A percentile compares a stretch with the other conserved stretches of the same genome.
phyloP scores from a whole-genome alignment of 2,329 filamentous ascomycete species.

The Sclerotinia trifoliorum region DNA sequence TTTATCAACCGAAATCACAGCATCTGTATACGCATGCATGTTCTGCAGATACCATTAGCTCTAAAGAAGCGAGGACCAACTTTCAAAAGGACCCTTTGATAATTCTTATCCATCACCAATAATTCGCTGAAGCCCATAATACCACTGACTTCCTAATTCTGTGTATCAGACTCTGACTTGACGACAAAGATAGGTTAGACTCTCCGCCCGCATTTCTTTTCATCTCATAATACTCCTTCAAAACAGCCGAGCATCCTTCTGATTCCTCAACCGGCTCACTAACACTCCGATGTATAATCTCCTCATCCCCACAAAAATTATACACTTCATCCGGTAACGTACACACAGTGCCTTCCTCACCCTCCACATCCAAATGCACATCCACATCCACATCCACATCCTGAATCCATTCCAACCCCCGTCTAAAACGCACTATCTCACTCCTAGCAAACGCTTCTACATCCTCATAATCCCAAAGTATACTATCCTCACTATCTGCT shows the following conservation, averaged over 20 bases:
- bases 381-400: neutral
- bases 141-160: no score
- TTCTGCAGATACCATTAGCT: neutral
- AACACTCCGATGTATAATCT: neutral
- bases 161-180: no score
- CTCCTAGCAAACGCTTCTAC: neutral
- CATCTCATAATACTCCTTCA: neutral
- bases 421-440: neutral
- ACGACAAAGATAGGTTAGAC: no score
- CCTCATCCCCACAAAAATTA: neutral
- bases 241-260: no score
- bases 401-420: neutral
- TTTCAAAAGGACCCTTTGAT: rapidly evolving
- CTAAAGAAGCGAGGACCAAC: neutral
- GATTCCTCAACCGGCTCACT: neutral
- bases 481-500: neutral
- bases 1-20: neutral
- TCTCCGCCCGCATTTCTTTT: no score
- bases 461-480: neutral
- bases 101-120: no score
- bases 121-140: no score
- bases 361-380: neutral
- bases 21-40: neutral
- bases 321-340: neutral
- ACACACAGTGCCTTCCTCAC: neutral